A percentile compares a stretch with the other conserved stretches of the same genome.
Conservation (phyloP, 2,329 filamentous ascomycete genomes). For the Sclerotinia borealis region DNA sequence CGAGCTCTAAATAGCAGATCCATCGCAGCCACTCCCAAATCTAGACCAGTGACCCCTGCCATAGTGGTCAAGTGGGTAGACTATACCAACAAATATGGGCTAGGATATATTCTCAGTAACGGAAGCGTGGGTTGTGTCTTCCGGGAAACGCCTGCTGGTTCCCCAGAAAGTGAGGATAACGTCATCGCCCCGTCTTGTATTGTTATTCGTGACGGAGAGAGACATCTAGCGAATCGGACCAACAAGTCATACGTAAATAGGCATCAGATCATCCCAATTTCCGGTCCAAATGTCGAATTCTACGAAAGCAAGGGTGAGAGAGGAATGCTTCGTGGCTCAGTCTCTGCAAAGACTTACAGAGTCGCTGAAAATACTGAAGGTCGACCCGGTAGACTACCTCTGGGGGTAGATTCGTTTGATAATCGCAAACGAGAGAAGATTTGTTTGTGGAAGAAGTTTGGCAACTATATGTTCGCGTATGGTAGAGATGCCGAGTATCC, state of each 20-base stretch:
- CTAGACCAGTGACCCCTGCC: conserved; percentile 51
- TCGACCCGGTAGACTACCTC: conserved; percentile 53
- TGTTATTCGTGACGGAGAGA: conserved; percentile 64
- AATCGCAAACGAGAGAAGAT: conserved; percentile 60
- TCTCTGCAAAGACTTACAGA: conserved; percentile 57
- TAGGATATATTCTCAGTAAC: conserved; percentile 78
- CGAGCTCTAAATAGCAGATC: conserved; percentile 57
- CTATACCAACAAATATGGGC: conserved; percentile 79
- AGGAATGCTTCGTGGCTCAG: conserved; percentile 57
- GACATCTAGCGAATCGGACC: conserved; percentile 58
- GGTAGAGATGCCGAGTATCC: conserved; percentile 60
- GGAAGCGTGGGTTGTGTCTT: conserved; percentile 69
- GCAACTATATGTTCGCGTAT: conserved; percentile 69
- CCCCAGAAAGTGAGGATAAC: conserved; percentile 42
- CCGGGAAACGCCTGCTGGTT: conserved; percentile 44
- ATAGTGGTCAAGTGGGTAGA: conserved; percentile 79
- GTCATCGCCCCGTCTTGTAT: conserved; percentile 64
- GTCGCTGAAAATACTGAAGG: conserved; percentile 51
- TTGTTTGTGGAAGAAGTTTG: conserved; percentile 67
- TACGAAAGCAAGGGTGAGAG: conserved; percentile 64
- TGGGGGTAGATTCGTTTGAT: conserved; percentile 59
- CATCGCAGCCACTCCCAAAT: conserved; percentile 53
- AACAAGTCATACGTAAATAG: conserved; percentile 51
- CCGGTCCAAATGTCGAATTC: conserved; percentile 57
- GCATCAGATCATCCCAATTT: conserved; percentile 59